Conservation (phyloP, 148 eudicot genomes). For the Spergularia bocconei region DNA sequence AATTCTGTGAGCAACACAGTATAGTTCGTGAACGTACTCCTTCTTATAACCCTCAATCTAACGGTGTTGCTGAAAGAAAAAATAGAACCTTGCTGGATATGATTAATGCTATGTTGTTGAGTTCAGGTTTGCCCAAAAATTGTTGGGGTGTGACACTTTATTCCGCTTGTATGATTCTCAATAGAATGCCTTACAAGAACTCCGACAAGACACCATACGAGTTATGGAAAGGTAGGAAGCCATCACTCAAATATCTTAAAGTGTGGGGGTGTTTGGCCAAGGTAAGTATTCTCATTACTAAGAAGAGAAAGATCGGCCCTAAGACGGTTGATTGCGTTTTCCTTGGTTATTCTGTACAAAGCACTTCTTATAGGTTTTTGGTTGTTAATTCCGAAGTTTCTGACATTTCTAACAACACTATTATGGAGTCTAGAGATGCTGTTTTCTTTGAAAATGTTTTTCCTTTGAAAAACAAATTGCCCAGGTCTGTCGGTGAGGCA, state of each 20-base stretch:
- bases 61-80: constrained; percentile 16
- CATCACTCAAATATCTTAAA: no score
- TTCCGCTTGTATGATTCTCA: no score
- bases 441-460: constrained; percentile 5
- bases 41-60: background rate
- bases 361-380: no score
- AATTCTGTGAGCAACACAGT: constrained; percentile 8
- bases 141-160: constrained; percentile 1
- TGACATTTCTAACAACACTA: constrained; percentile 8
- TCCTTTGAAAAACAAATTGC: background rate
- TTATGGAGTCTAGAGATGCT: background rate
- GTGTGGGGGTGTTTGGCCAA: no score
- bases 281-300: no score
- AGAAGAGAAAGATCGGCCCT: no score
- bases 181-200: no score
- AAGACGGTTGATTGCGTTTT: no score
- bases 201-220: no score
- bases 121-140: background rate
- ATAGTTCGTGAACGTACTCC: background rate
- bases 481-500: background rate
- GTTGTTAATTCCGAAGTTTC: background rate
- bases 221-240: no score
- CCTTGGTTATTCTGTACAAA: no score
- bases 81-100: constrained; percentile 12
- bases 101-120: constrained; percentile 7